phyloP scores from a whole-genome alignment of 257 asterid genomes.

The Mentha longifolia region DNA sequence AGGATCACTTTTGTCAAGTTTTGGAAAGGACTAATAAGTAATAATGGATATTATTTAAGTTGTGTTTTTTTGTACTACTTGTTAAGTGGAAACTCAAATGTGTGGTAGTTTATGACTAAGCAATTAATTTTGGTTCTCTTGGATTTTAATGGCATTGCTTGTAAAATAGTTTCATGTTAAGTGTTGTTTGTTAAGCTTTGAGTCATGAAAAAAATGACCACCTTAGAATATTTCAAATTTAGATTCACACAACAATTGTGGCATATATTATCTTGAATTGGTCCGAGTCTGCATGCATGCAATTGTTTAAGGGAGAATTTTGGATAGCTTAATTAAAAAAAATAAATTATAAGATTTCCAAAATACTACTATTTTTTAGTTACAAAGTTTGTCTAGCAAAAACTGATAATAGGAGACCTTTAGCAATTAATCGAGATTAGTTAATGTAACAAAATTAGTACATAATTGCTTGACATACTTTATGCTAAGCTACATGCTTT shows the following conservation, averaged over 20 bases:
- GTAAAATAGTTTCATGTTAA: not conserved
- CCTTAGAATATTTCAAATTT: not conserved
- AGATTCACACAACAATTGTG: not conserved
- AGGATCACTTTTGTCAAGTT: conserved; percentile 7
- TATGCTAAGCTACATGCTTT: no score
- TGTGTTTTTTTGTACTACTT: conserved; percentile 17
- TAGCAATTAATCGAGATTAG: no score
- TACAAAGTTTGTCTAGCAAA: no score
- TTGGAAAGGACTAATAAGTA: not conserved
- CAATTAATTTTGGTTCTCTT: not conserved
- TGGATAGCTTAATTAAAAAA: not conserved
- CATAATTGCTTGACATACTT: no score
- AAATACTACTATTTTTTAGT: no score
- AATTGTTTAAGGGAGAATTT: not conserved
- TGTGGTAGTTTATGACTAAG: not conserved
- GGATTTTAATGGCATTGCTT: not conserved
- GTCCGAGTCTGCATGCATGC: not conserved
- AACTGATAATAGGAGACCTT: no score
- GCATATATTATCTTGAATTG: not conserved
- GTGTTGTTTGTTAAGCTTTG: not conserved
- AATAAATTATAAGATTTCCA: no score
- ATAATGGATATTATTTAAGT: not conserved
- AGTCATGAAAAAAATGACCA: not conserved
- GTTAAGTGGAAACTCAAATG: not conserved
- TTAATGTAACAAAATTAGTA: no score